phyloP scores from a whole-genome alignment of 2,329 filamentous ascomycete species.

The Penicillium sp. region DNA sequence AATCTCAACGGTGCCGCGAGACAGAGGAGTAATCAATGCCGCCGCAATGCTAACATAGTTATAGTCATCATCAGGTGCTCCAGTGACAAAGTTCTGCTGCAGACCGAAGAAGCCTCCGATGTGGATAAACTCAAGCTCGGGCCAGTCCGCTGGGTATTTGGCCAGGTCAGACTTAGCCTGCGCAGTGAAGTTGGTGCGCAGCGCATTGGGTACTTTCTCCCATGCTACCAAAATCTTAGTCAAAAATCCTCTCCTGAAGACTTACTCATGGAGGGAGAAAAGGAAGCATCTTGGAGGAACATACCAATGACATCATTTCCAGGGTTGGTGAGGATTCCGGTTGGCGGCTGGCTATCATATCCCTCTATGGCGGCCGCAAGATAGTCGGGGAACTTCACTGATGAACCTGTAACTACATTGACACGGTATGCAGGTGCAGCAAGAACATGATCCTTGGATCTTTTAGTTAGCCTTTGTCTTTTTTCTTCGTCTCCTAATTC shows the following conservation, averaged over 20 bases:
- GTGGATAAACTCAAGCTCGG: neutral
- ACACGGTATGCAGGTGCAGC: neutral
- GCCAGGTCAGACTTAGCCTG: neutral
- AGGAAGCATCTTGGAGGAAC: no score
- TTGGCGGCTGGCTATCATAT: neutral
- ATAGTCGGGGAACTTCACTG: neutral
- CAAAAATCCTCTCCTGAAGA: no score
- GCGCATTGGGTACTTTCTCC: neutral
- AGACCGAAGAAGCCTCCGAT: neutral
- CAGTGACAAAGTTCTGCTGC: neutral
- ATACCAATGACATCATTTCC: no score
- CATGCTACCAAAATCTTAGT: neutral
- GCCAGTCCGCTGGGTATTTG: neutral
- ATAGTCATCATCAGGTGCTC: neutral
- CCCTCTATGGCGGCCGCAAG: neutral
- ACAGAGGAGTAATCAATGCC: slow-evolving; percentile 34
- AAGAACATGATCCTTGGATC: neutral
- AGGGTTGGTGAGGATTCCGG: neutral
- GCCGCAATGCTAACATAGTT: neutral
- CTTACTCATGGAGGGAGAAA: no score
- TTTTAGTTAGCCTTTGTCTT: neutral
- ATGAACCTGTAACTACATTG: neutral
- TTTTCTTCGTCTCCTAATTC: neutral
- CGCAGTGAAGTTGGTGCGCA: neutral
- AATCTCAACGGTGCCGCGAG: slow-evolving; percentile 48